Conservation (phyloP, 148 eudicot species). For the Rhododendron ovatum region DNA sequence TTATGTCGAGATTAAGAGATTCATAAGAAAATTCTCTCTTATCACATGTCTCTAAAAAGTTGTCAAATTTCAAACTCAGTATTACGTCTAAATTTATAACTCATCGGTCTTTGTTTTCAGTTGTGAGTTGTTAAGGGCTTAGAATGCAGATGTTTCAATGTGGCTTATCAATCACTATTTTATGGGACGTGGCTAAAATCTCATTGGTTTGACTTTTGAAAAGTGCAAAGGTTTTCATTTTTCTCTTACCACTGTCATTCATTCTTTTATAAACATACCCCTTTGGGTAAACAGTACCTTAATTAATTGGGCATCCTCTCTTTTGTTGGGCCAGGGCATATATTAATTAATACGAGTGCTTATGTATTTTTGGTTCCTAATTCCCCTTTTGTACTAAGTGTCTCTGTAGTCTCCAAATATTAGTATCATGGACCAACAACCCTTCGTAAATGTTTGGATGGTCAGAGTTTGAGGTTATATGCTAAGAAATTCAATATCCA, state of each 20-base stretch:
- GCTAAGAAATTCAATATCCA: neutral
- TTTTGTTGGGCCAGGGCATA: neutral
- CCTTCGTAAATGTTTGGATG: neutral
- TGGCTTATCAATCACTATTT: neutral
- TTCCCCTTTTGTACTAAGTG: neutral
- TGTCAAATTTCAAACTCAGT: no score
- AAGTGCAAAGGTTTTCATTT: neutral
- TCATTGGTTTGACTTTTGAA: neutral
- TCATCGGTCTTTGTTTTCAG: no score
- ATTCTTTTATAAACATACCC: neutral
- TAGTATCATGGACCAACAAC: no score
- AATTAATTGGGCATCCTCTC: neutral
- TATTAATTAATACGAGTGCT: neutral
- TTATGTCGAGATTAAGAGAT: fast-evolving
- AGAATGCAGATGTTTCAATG: neutral
- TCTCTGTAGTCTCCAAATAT: neutral
- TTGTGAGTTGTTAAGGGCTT: neutral
- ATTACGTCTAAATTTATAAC: no score
- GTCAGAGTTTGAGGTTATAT: neutral
- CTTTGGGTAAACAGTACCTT: neutral
- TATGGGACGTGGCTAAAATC: neutral
- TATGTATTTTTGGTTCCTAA: neutral
- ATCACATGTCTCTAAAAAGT: no score
- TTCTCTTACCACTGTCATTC: neutral
- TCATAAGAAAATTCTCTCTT: no score